These are phyloP conservation scores for Penicillium pancosmium DNA, from an alignment of 495 filamentous ascomycete genomes.

Conservation along the genomic window DNA sequence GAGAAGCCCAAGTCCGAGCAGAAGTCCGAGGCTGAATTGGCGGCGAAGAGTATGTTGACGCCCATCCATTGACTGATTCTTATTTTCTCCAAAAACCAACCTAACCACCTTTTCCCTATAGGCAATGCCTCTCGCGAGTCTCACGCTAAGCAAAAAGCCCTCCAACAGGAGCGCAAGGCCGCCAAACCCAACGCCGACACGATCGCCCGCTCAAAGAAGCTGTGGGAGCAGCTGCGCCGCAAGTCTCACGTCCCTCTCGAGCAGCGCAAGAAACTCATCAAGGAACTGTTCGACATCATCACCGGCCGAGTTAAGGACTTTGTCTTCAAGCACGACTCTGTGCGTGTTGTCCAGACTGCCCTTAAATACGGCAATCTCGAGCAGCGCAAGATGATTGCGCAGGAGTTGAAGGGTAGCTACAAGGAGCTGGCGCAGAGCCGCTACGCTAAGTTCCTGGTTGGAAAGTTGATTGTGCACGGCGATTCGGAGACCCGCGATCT, in stretches of 20 bases:
- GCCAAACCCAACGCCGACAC: constrained; percentile 89
- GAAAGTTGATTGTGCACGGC: constrained; percentile 89
- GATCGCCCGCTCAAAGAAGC: constrained; percentile 86
- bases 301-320: constrained; percentile 90
- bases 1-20: constrained; percentile 17
- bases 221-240: constrained; percentile 91
- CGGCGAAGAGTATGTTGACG: constrained; percentile 34
- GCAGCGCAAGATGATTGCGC: constrained; percentile 83
- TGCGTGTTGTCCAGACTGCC: constrained; percentile 91
- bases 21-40: constrained; percentile 9
- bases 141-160: constrained; percentile 88
- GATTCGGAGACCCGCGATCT: constrained; percentile 81
- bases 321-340: constrained; percentile 97
- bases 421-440: constrained; percentile 83
- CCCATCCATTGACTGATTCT: not conserved
- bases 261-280: constrained; percentile 82
- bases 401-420: constrained; percentile 85
- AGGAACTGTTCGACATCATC: constrained; percentile 87
- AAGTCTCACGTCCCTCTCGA: constrained; percentile 88
- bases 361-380: constrained; percentile 89
- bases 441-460: constrained; percentile 96
- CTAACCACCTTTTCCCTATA: constrained; percentile 6
- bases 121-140: constrained; percentile 69
- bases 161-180: constrained; percentile 85
- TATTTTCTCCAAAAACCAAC: not conserved